phyloP scores from a whole-genome alignment of 202 grass and related monocot species.

The Miscanthus sacchariflorus region DNA sequence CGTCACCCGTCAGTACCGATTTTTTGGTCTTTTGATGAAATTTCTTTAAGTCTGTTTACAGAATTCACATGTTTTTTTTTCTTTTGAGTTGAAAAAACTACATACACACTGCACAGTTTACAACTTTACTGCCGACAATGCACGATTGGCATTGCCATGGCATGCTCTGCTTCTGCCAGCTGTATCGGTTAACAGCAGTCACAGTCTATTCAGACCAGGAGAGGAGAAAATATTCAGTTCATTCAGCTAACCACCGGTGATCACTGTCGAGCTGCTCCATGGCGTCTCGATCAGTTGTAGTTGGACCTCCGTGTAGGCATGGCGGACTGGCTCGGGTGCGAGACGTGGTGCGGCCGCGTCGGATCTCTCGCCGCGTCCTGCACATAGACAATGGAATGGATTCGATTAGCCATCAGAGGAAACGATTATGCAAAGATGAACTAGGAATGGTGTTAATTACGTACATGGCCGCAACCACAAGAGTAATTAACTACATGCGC shows the following conservation, averaged over 20 bases:
- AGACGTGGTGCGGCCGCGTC: conserved; percentile 29
- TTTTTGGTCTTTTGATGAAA: not conserved
- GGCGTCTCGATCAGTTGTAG: conserved; percentile 39
- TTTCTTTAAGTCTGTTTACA: not conserved
- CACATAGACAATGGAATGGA: not conserved
- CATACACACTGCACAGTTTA: not conserved
- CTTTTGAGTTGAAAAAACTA: not conserved
- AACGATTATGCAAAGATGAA: not conserved
- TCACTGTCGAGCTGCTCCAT: not conserved
- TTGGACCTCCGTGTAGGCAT: conserved; percentile 44
- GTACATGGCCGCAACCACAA: too few species aligned
- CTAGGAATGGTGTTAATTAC: conserved; percentile 2
- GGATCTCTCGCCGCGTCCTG: conserved; percentile 51
- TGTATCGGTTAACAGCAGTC: not conserved
- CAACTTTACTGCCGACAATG: not conserved
- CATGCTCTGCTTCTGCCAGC: not conserved
- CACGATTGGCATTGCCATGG: not conserved
- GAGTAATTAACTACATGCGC: too few species aligned
- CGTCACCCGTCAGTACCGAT: not conserved
- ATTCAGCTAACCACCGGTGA: not conserved
- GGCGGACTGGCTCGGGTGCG: not conserved
- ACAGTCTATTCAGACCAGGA: not conserved
- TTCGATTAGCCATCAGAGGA: not conserved
- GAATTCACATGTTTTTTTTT: not conserved
- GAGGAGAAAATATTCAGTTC: not conserved